phyloP scores from a whole-genome alignment of 768 basidiomycete genomes.

The Hericium rajendrae region DNA sequence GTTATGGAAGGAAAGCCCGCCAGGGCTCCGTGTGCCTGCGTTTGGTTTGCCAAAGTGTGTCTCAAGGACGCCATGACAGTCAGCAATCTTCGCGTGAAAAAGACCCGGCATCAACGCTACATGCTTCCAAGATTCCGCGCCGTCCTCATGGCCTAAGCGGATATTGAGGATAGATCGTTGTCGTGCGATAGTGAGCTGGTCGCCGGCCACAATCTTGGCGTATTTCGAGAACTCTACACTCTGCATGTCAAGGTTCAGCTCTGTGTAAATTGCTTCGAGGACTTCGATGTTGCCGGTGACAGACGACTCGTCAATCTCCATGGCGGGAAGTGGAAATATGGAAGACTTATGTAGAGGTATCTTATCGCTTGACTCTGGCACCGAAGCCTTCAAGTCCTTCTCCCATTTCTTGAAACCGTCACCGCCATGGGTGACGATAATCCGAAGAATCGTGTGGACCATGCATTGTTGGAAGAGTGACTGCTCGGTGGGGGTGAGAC shows the following conservation, averaged over 20 bases:
- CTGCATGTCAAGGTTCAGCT: conserved; percentile 17
- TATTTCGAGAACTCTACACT: not conserved
- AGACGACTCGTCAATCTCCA: conserved; percentile 29
- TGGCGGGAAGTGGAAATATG: conserved; percentile 22
- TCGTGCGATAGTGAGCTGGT: conserved; percentile 29
- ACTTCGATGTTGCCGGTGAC: conserved; percentile 28
- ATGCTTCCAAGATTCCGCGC: conserved; percentile 16
- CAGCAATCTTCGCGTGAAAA: conserved; percentile 30
- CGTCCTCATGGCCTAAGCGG: conserved; percentile 24
- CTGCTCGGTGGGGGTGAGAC: conserved; percentile 10
- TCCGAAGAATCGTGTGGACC: conserved; percentile 21
- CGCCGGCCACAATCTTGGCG: conserved; percentile 19
- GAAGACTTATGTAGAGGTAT: conserved; percentile 23
- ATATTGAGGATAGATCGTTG: conserved; percentile 22
- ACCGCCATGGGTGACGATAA: conserved; percentile 24
- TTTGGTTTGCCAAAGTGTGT: conserved; percentile 24
- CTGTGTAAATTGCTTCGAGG: conserved; percentile 18
- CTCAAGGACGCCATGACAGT: conserved; percentile 20
- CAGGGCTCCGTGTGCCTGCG: conserved; percentile 22
- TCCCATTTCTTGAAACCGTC: conserved; percentile 19
- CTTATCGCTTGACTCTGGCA: conserved; percentile 16
- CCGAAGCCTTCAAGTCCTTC: conserved; percentile 8
- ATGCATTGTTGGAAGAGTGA: conserved; percentile 1
- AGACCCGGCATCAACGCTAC: conserved; percentile 23
- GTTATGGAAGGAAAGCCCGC: conserved; percentile 27